Base-by-base conservation (phyloP, 352 stramenopile genomes). In the Pythium grandisporangium region DNA sequence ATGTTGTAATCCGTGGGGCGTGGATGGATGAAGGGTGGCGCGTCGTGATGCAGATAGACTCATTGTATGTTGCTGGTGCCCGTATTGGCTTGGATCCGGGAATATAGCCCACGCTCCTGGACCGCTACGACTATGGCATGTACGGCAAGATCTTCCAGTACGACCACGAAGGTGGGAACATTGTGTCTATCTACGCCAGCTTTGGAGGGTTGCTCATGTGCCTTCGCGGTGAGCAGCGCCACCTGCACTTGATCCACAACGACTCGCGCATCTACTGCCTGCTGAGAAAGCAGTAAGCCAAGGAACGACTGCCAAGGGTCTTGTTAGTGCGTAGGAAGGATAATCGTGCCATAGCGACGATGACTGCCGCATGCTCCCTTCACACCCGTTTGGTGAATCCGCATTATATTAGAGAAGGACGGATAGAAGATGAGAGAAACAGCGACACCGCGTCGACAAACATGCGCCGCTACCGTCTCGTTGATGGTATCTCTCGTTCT, bases 91-190 rank as follows among this genome's bases (percentile, higher is more conserved):
- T n/a, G n/a, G n/a, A n/a, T n/a, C n/a, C n/a, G n/a, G n/a, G n/a
- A n/a, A n/a, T n/a, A 24, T 33, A 76, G 69, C 75, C 89, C 22
- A 97, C 90, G 20, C 74, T 98, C 24, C 73, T 97, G 36, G 94
- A 98, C 66, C 94, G 96, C 51, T 99, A 98, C 60, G 96, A 99
- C 71, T 99, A 99, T 63, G 95, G 96, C 27, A 99, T 98, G 94
- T 97, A 98, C 70, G 96, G 96, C 55, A 95, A 96, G 51, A 89
- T 98, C 21, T 99, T 98, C 75, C 86, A 98, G 63, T 97, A 98
- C 55, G 80, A 95, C 51, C 94, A 98, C 65, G 80, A 96, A 50
- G 95, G 93, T 44, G 90, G 93, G 62, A 95, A 94, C 51, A 82
- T 85, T 47, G 83, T 97, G 27, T 74, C 88, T 22, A 96, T 98